These are phyloP conservation scores for Clavispora phyllophila DNA, from an alignment of 805 yeast genomes.

Conservation along the genomic window DNA sequence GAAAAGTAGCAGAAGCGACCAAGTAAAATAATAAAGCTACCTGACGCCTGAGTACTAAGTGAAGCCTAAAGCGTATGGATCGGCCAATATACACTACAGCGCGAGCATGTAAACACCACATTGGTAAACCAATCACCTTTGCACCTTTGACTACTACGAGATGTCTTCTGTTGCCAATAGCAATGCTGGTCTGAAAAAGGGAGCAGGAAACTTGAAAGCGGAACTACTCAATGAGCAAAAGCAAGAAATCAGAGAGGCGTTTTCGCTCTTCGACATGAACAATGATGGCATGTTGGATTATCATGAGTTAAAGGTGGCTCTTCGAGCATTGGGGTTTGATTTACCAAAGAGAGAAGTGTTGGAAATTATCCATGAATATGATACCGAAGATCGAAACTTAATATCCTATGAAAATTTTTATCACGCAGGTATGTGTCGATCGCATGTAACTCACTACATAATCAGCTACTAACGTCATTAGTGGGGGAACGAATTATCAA, in stretches of 20 bases:
- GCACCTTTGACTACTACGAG: neutral
- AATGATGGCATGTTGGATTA: slow-evolving; percentile 85
- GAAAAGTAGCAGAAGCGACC: neutral
- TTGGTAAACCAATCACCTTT: slow-evolving; percentile 5
- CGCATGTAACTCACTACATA: neutral
- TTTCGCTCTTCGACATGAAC: slow-evolving; percentile 86
- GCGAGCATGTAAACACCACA: slow-evolving; percentile 1
- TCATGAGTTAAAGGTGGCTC: slow-evolving; percentile 90
- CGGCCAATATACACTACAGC: neutral
- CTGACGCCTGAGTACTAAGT: neutral
- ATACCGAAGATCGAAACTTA: slow-evolving; percentile 64
- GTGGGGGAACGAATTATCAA: slow-evolving; percentile 79
- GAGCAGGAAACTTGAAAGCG: slow-evolving; percentile 43
- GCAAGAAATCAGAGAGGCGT: slow-evolving; percentile 90
- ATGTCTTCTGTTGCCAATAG: slow-evolving; percentile 1
- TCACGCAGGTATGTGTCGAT: slow-evolving; percentile 50
- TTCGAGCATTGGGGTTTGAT: slow-evolving; percentile 90
- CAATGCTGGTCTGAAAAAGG: slow-evolving; percentile 13
- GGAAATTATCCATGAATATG: slow-evolving; percentile 74
- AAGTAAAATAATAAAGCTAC: too few relatives aligned
- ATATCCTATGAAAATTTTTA: slow-evolving; percentile 81
- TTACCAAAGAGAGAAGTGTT: slow-evolving; percentile 69
- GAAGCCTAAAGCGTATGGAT: neutral
- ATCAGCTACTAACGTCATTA: slow-evolving; percentile 23
- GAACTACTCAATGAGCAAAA: slow-evolving; percentile 82